Evolutionary conservation across 2,329 filamentous ascomycete species (phyloP).

Genomic region (Diaporthe batatas): DNA sequence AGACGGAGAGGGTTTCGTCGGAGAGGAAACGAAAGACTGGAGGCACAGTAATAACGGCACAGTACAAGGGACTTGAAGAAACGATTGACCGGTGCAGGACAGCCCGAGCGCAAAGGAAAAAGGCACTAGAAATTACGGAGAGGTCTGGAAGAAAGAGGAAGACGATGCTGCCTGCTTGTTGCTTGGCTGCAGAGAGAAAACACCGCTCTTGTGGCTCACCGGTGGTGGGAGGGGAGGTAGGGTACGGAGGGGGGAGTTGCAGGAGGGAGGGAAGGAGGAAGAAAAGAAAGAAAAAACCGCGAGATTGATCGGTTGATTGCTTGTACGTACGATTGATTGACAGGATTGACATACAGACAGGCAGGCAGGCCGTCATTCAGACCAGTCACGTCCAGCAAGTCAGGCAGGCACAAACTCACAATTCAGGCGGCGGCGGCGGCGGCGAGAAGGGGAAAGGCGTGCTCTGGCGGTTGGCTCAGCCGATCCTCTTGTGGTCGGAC

Average conservation of each 20-base stretch:
- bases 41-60: slow-evolving; percentile 36
- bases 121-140: slow-evolving; percentile 18
- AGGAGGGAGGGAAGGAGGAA: background rate
- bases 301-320: slow-evolving; percentile 23
- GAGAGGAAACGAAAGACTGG: slow-evolving; percentile 37
- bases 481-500: slow-evolving; percentile 30
- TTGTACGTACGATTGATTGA: slow-evolving; percentile 6
- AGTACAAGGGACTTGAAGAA: slow-evolving; percentile 37
- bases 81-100: slow-evolving; percentile 31
- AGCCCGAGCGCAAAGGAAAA: slow-evolving; percentile 35
- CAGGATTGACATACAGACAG: slow-evolving; percentile 24
- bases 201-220: background rate
- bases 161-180: slow-evolving; percentile 34
- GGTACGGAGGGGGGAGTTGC: background rate
- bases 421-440: slow-evolving; percentile 32
- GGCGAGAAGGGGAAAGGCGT: slow-evolving; percentile 35
- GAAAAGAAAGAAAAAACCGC: background rate
- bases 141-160: slow-evolving; percentile 18
- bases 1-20: slow-evolving; percentile 24
- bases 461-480: slow-evolving; percentile 35
- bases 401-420: slow-evolving; percentile 24
- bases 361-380: slow-evolving; percentile 12
- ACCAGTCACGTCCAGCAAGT: slow-evolving; percentile 17
- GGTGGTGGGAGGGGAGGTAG: background rate
- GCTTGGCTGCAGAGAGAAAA: slow-evolving; percentile 36